Evolutionary conservation across 1,284 basidiomycete genomes (phyloP).

Genomic region (Tremellales sp.): DNA sequence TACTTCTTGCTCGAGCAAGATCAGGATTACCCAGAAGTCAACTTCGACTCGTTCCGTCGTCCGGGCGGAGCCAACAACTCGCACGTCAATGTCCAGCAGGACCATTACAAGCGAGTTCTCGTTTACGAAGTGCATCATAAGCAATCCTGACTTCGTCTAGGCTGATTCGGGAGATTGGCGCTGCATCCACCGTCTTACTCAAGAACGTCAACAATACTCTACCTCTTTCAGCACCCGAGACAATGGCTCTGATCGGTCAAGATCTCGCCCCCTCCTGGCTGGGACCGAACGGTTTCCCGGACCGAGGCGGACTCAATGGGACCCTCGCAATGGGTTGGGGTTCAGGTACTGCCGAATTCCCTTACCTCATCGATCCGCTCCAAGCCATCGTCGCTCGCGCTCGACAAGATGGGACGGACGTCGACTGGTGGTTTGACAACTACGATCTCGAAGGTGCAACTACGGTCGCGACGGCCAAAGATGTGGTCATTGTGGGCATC

Average conservation of each 20-base stretch:
- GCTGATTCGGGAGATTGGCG: constrained; percentile 69
- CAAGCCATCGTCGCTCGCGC: constrained; percentile 63
- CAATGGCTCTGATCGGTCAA: constrained; percentile 60
- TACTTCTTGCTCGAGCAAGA: constrained; percentile 65
- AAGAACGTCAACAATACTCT: constrained; percentile 62
- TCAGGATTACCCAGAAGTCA: constrained; percentile 52
- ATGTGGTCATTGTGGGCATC: constrained; percentile 64
- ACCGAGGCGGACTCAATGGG: constrained; percentile 53
- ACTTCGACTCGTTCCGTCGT: constrained; percentile 38
- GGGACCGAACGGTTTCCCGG: constrained; percentile 69
- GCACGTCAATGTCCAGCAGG: constrained; percentile 66
- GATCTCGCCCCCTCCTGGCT: constrained; percentile 65
- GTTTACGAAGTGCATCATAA: neutral
- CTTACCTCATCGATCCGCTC: constrained; percentile 55
- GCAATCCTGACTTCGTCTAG: neutral
- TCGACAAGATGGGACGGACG: constrained; percentile 55
- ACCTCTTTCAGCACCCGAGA: constrained; percentile 51
- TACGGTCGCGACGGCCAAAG: constrained; percentile 54
- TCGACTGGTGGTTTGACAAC: constrained; percentile 58
- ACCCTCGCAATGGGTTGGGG: constrained; percentile 84
- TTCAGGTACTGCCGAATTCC: constrained; percentile 56
- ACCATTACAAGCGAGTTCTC: constrained; percentile 56
- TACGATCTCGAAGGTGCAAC: constrained; percentile 58
- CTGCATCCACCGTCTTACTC: constrained; percentile 65
- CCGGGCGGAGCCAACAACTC: constrained; percentile 47